phyloP scores from a whole-genome alignment of 345 rosid species.

The Erysimum cheiranthoides region DNA sequence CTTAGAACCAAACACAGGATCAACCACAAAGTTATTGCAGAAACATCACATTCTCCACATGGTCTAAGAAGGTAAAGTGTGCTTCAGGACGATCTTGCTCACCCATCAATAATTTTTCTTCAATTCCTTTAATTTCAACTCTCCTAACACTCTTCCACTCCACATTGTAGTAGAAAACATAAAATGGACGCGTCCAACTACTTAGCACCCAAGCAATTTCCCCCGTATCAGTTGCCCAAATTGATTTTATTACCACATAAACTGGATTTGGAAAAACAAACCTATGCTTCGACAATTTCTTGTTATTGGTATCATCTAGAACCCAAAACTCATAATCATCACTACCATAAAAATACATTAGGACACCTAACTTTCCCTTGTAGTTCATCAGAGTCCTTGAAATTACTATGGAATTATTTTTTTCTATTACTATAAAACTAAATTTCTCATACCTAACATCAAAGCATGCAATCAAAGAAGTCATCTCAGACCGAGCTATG shows the following conservation, averaged over 20 bases:
- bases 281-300: background rate
- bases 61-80: background rate
- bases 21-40: background rate
- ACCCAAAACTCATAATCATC: background rate
- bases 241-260: background rate
- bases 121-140: slow-evolving; percentile 17
- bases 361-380: slow-evolving; percentile 23
- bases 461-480: background rate
- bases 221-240: slow-evolving; percentile 9
- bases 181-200: background rate
- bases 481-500: too few relatives aligned
- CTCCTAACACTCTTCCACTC: background rate
- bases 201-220: slow-evolving; percentile 1
- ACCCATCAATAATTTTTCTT: background rate
- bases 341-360: background rate
- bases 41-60: slow-evolving; percentile 31
- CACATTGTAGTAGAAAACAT: slow-evolving; percentile 11
- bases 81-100: background rate
- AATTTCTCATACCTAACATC: slow-evolving; percentile 28
- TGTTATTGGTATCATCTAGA: background rate
- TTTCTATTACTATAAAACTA: background rate
- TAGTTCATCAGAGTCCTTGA: background rate
- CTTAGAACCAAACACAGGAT: too few relatives aligned
- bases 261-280: background rate
- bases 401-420: too few relatives aligned